Base-by-base conservation (phyloP, 495 filamentous ascomycete genomes). In the Aspergillus saccharolyticus region DNA sequence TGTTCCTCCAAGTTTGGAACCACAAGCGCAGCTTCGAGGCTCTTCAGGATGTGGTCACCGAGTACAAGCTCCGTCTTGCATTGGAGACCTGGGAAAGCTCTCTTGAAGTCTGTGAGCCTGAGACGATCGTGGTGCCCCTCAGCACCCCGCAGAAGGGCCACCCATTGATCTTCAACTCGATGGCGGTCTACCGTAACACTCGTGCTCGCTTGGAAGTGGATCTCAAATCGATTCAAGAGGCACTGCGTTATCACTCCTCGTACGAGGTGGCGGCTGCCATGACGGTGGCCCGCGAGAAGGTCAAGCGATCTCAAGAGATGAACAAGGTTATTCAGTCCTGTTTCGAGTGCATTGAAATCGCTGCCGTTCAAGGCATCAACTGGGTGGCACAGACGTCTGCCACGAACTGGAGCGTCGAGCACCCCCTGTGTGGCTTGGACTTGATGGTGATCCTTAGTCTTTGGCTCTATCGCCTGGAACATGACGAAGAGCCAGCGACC, bases 321-420 rank as follows among this genome's bases (percentile, higher is more conserved):
- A 89, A 96, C 78, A 95, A 95, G 74, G 91, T 98, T 64, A 95
- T 97, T 48, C 87, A 96, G 65, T 90, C 96, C 69, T 97, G 95
- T 74, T 97, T 93, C 73, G 90, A 97, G 73, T 97, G 92, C 78
- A 91, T 98, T 69, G 93, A 97, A 73, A 96, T 95, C 54, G 93
- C 94, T 6, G 94, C 95, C 44, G 72, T 89, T 53, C 90, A 96
- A 68, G 94, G 92, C 60, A 95, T 98, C 65, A 91, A 94, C 70
- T 97, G 94, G 94, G 93, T 98, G 48, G 94, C 95, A 7, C 85
- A 91, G 66, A 97, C 92, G 20, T 96, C 90, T 53, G 90, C 94
- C 49, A 96, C 94, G 52, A 97, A 98, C 78, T 98, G 94, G 94
- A 98, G 94, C 75, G 87, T 97, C 47, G 94, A 98, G 78, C 94